A percentile compares a stretch with the other conserved stretches of the same genome.
These are phyloP conservation scores for Pleurotus sapidus DNA, from an alignment of 768 basidiomycete genomes.

Conservation along the genomic window DNA sequence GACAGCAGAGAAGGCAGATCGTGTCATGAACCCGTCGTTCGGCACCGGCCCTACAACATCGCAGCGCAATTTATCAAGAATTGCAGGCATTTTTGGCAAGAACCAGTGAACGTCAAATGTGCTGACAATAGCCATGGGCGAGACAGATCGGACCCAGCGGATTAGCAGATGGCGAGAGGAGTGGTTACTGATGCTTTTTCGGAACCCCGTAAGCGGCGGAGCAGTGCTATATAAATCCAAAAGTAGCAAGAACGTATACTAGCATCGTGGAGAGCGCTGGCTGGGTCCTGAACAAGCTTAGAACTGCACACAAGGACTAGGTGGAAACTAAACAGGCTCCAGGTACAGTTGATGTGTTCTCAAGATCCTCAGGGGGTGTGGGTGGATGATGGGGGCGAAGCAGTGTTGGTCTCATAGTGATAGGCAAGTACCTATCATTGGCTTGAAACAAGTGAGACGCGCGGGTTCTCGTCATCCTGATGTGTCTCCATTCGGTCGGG, in stretches of 20 bases:
- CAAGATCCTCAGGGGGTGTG: background rate
- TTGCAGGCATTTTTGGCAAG: background rate
- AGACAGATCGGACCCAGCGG: no score
- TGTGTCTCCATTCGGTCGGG: background rate
- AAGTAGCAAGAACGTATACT: background rate
- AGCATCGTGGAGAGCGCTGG: background rate
- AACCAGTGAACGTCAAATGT: background rate
- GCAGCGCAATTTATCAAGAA: background rate
- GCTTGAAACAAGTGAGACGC: no score
- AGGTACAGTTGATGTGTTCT: background rate
- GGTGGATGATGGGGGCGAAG: background rate
- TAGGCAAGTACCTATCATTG: background rate
- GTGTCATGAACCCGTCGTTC: constrained; percentile 1
- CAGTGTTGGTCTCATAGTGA: background rate
- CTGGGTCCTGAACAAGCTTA: background rate
- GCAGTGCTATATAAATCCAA: background rate
- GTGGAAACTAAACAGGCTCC: background rate
- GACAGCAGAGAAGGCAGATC: constrained; percentile 8
- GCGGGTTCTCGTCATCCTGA: no score
- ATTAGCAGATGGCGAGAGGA: no score
- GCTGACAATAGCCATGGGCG: no score
- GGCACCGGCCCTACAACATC: background rate
- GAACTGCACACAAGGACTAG: background rate
- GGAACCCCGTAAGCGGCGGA: constrained; percentile 4
- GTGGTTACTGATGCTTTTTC: no score